phyloP scores from a whole-genome alignment of 2,329 filamentous ascomycete species.

The Penicillium nordicum region DNA sequence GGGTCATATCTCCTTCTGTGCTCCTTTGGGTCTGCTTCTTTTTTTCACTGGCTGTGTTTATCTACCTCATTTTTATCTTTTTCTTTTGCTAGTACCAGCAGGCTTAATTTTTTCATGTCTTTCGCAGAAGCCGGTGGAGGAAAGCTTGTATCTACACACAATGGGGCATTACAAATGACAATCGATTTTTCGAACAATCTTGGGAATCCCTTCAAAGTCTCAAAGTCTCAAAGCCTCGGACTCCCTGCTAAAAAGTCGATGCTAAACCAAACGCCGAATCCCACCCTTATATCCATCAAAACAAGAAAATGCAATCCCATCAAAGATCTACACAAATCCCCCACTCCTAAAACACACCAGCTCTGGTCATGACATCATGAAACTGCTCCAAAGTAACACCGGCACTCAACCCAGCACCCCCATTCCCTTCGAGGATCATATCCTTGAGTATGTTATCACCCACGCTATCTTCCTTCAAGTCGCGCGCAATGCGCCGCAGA shows the following conservation, averaged over 20 bases:
- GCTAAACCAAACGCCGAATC: background rate
- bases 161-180: constrained; percentile 10
- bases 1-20: constrained; percentile 24
- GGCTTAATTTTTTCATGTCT: constrained; percentile 7
- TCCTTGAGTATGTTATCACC: constrained; percentile 79
- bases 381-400: constrained; percentile 79
- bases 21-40: constrained; percentile 5
- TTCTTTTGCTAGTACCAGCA: constrained; percentile 6
- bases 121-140: constrained; percentile 10
- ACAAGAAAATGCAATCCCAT: background rate
- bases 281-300: constrained; percentile 8
- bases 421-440: constrained; percentile 94
- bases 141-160: constrained; percentile 22
- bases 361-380: constrained; percentile 77
- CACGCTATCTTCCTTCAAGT: constrained; percentile 74
- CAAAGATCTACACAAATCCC: background rate
- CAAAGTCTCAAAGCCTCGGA: background rate
- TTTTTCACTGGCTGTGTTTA: constrained; percentile 12
- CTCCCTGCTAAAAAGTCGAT: background rate
- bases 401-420: constrained; percentile 65
- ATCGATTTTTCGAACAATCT: background rate
- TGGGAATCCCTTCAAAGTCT: background rate
- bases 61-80: constrained; percentile 12
- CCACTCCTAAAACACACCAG: constrained; percentile 67
- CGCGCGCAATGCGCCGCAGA: constrained; percentile 71